A percentile compares a stretch with the other conserved stretches of the same genome.
Conservation (phyloP, 768 basidiomycete genomes). For the Leccinum incarnatum region DNA sequence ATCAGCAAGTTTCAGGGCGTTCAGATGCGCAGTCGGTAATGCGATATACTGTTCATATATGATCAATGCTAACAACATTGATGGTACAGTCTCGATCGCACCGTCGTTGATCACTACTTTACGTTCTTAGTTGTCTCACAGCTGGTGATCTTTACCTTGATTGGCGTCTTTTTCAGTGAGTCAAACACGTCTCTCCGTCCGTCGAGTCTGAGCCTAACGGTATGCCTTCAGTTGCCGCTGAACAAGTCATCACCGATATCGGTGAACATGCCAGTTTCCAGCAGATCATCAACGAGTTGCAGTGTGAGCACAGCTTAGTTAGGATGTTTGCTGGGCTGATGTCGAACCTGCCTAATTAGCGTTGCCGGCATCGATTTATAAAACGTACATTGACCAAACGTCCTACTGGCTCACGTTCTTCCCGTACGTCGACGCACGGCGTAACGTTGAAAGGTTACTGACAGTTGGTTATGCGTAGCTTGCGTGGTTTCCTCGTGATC, state of each 20-base stretch:
- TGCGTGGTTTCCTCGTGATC: constrained; percentile 91
- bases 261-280: constrained; percentile 45
- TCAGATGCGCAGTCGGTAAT: constrained; percentile 31
- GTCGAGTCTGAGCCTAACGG: not conserved
- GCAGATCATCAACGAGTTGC: constrained; percentile 44
- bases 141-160: constrained; percentile 88
- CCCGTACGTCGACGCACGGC: constrained; percentile 54
- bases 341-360: constrained; percentile 47
- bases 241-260: constrained; percentile 47
- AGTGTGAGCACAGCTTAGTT: constrained; percentile 31
- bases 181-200: constrained; percentile 3
- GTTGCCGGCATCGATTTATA: constrained; percentile 71
- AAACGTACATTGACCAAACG: constrained; percentile 87
- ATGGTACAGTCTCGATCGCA: constrained; percentile 79
- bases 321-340: not conserved
- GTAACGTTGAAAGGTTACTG: constrained; percentile 1
- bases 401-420: constrained; percentile 94
- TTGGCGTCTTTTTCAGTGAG: constrained; percentile 86
- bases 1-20: constrained; percentile 69
- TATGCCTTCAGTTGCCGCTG: constrained; percentile 26
- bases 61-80: not conserved
- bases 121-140: constrained; percentile 93
- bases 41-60: too few species aligned
- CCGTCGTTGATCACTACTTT: constrained; percentile 90
- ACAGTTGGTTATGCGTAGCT: constrained; percentile 37